Evolutionary conservation across 2,329 filamentous ascomycete genomes (phyloP).

Genomic region (Didymella arachidicola): DNA sequence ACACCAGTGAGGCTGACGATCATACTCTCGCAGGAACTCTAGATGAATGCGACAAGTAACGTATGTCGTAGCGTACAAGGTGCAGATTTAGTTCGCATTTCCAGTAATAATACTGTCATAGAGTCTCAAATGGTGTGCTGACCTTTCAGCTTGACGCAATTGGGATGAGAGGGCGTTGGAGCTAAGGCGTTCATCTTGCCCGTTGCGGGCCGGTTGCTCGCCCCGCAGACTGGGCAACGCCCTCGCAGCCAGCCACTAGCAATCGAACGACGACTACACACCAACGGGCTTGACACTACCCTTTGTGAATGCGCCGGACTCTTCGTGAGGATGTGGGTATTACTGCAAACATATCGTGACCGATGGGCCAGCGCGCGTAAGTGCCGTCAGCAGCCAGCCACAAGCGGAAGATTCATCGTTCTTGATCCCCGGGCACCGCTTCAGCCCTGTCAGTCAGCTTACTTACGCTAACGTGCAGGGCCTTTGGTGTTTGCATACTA

Average conservation of each 20-base stretch:
- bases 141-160: constrained; percentile 2
- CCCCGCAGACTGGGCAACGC: background rate
- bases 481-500: background rate
- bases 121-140: constrained; percentile 1
- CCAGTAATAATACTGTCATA: background rate
- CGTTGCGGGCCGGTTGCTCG: constrained; percentile 1
- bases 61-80: background rate
- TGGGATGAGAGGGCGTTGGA: background rate
- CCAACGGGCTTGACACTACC: background rate
- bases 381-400: constrained; percentile 7
- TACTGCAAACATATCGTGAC: background rate
- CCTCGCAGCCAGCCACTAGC: constrained; percentile 6
- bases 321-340: background rate
- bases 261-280: background rate
- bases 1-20: constrained; percentile 9
- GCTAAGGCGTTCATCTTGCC: constrained; percentile 6
- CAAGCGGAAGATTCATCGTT: background rate
- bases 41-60: constrained; percentile 1
- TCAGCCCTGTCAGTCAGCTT: constrained; percentile 10
- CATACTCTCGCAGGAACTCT: background rate
- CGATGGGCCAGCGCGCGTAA: background rate
- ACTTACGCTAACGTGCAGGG: background rate
- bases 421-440: background rate
- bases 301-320: background rate
- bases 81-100: background rate